These are phyloP conservation scores for Arachis monticola DNA, from an alignment of 331 rosid species.

Conservation along the genomic window DNA sequence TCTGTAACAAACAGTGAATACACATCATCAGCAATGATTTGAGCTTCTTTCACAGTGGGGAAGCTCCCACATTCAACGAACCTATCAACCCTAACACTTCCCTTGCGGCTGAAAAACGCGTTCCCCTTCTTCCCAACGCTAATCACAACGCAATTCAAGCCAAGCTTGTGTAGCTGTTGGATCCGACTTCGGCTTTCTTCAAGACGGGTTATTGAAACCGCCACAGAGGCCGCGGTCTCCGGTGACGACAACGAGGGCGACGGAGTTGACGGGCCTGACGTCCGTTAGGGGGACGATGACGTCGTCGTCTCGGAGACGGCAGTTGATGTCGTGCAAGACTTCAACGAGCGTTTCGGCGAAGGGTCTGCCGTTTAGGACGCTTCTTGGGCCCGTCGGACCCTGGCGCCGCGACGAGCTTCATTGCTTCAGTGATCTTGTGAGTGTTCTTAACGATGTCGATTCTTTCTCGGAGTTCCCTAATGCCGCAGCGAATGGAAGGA, in stretches of 20 bases:
- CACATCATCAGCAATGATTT: conserved; percentile 70
- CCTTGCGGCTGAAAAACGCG: conserved; percentile 58
- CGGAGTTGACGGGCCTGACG: conserved; percentile 68
- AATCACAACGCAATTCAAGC: conserved; percentile 58
- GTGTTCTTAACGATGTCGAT: conserved; percentile 65
- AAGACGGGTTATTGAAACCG: conserved; percentile 66
- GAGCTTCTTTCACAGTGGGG: conserved; percentile 78
- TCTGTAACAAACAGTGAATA: conserved; percentile 72
- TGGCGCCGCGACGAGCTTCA: conserved; percentile 94
- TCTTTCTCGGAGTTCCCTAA: conserved; percentile 68
- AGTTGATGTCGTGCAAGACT: conserved; percentile 74
- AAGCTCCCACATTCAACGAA: conserved; percentile 58
- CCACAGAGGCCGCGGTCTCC: conserved; percentile 96
- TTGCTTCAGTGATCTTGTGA: conserved; percentile 89
- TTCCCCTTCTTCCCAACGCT: conserved; percentile 90
- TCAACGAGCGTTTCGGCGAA: conserved; percentile 72
- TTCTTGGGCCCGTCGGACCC: conserved; percentile 92
- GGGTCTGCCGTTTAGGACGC: conserved; percentile 90
- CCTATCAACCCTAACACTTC: conserved; percentile 68
- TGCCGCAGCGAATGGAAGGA: conserved; percentile 48
- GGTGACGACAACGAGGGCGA: conserved; percentile 74
- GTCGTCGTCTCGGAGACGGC: conserved; percentile 72
- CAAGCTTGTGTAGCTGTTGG: conserved; percentile 52
- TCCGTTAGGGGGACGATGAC: conserved; percentile 64
- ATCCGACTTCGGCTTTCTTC: conserved; percentile 59